A percentile compares a stretch with the other conserved stretches of the same genome.
Conservation (phyloP, 768 basidiomycete species). For the Dentipellis sp. region DNA sequence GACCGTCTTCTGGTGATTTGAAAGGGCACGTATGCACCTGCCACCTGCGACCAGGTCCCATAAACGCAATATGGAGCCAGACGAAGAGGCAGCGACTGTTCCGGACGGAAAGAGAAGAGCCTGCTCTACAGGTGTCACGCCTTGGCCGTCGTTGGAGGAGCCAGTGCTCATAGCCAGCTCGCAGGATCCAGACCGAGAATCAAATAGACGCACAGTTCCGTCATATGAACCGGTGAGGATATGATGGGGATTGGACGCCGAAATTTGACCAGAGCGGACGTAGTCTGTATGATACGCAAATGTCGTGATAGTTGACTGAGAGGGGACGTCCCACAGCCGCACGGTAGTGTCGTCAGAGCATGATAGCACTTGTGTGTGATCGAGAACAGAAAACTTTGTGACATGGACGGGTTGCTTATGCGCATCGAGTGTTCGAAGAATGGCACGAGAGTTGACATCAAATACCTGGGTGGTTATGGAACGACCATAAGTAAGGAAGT, state of each 20-base stretch:
- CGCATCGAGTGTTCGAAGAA: slow-evolving; percentile 83
- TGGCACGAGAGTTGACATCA: slow-evolving; percentile 84
- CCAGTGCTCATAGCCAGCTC: slow-evolving; percentile 68
- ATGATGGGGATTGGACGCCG: slow-evolving; percentile 72
- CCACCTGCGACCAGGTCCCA: slow-evolving; percentile 95
- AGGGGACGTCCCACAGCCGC: slow-evolving; percentile 91
- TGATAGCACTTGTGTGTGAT: slow-evolving; percentile 79
- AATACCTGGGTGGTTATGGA: slow-evolving; percentile 49
- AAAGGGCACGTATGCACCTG: slow-evolving; percentile 81
- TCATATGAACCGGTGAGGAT: slow-evolving; percentile 94
- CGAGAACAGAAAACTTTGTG: slow-evolving; percentile 78
- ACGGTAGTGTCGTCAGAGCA: slow-evolving; percentile 96
- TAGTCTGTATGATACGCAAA: slow-evolving; percentile 91
- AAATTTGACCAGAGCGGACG: slow-evolving; percentile 87
- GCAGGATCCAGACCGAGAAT: slow-evolving; percentile 72
- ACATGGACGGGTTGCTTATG: slow-evolving; percentile 98
- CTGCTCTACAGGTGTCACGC: slow-evolving; percentile 75
- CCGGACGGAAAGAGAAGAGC: slow-evolving; percentile 90
- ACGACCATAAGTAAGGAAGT: background rate
- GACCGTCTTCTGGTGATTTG: slow-evolving; percentile 97
- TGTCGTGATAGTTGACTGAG: slow-evolving; percentile 68
- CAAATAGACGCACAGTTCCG: slow-evolving; percentile 80
- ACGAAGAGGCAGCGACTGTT: slow-evolving; percentile 74
- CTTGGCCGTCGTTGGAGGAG: slow-evolving; percentile 18
- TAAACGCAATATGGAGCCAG: slow-evolving; percentile 86